Percentiles rank a stretch among this genome's conserved stretches.
These are phyloP conservation scores for Gnetum montanum DNA, from an alignment of 75 land plant species.

Conservation along the genomic window DNA sequence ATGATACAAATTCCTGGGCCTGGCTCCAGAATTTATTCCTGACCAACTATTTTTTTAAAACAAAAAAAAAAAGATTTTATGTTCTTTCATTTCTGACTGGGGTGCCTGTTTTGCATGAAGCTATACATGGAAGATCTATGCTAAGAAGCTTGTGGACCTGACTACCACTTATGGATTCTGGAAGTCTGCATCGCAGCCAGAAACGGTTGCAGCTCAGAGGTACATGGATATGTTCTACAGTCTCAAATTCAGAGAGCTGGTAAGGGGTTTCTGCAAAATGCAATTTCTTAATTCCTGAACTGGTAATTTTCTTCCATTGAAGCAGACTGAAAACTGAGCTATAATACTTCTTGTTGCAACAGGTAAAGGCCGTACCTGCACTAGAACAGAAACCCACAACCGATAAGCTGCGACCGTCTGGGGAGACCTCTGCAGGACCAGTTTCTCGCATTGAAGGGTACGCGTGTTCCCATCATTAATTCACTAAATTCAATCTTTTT, in stretches of 20 bases:
- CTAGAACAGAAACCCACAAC: too few species aligned
- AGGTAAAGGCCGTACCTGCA: too few species aligned
- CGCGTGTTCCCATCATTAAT: too few species aligned
- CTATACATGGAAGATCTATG: slow-evolving; percentile 80
- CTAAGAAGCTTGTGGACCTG: slow-evolving; percentile 46
- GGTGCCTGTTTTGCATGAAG: slow-evolving; percentile 23
- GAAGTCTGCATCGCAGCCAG: slow-evolving; percentile 39
- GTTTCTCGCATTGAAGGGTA: too few species aligned
- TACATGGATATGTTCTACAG: slow-evolving; percentile 57
- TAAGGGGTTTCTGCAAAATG: slow-evolving; percentile 14
- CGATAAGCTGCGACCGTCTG: too few species aligned
- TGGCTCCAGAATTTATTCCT: neutral
- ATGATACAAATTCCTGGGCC: neutral
- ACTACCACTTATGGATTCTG: slow-evolving; percentile 43
- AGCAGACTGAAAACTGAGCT: too few species aligned
- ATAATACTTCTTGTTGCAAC: too few species aligned
- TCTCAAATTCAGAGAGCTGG: slow-evolving; percentile 47
- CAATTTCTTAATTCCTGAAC: too few species aligned
- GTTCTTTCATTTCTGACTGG: neutral
- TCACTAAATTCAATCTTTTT: too few species aligned
- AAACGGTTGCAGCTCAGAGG: slow-evolving; percentile 30
- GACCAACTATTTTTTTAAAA: neutral
- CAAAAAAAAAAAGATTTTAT: neutral
- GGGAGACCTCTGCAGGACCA: too few species aligned
- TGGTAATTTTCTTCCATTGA: too few species aligned